These are phyloP conservation scores for Manihot esculenta DNA, from an alignment of 441 rosid genomes.

Conservation along the genomic window DNA sequence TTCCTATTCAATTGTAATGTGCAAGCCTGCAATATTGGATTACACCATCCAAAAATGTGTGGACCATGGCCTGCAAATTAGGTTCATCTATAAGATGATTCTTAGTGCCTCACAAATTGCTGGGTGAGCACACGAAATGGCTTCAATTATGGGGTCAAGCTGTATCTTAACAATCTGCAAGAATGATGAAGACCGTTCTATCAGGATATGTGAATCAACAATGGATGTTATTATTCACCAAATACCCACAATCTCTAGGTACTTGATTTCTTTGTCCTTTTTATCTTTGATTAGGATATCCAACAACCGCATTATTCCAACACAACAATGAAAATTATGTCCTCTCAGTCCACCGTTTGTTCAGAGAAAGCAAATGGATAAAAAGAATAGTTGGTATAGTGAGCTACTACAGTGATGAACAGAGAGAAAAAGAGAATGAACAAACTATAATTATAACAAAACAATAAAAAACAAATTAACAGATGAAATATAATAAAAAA, in stretches of 20 bases:
- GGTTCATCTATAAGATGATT: neutral
- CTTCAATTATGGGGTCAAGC: neutral
- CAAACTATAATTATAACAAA: no score
- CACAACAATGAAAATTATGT: neutral
- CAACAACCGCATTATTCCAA: constrained; percentile 14
- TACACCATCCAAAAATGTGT: constrained; percentile 16
- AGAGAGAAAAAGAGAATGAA: no score
- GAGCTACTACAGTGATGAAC: no score
- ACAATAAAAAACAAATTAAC: no score
- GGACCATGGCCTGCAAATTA: constrained; percentile 23
- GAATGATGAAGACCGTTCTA: neutral
- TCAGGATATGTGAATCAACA: neutral
- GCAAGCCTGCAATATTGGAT: constrained; percentile 15
- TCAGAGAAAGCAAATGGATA: neutral
- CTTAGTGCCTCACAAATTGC: constrained; percentile 1
- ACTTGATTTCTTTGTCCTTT: constrained; percentile 2
- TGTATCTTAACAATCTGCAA: neutral
- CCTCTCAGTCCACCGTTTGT: neutral
- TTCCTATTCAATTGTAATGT: constrained; percentile 17
- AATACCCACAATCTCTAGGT: constrained; percentile 1
- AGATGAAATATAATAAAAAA: no score
- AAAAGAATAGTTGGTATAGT: neutral
- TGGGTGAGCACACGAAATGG: constrained; percentile 2
- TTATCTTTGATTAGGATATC: neutral
- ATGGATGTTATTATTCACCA: constrained; percentile 2